Base-by-base conservation (phyloP, 2,329 filamentous ascomycete species). In the Phaeoacremonium minimum region DNA sequence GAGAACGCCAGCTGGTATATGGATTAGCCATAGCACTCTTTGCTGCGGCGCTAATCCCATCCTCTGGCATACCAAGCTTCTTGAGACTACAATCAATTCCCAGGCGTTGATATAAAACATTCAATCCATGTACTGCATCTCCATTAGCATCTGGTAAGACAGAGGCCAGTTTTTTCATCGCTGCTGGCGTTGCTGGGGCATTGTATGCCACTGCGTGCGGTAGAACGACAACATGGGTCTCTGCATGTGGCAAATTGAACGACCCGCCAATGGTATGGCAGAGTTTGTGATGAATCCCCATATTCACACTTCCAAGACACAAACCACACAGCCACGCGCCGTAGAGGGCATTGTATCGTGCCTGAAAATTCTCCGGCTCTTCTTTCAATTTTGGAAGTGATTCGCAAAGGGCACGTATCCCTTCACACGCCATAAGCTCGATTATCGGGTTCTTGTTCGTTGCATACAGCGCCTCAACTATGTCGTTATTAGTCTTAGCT, bases 281-380 rank as follows among this genome's bases (percentile, higher is more conserved):
- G 3, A 85, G 67, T 52, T 84, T 85, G 56, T 84, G 80, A 50
- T 84, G 80, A 12, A 84, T 66, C 3, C 75, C 69, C 75, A 83
- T 83, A 36, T 69, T 69, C 3, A 77, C 73, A 40, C 62, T 71
- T 6, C 77, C 78, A 1, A 83, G 64, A 46, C 75, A 80, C 16
- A 65, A 69, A 19, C 77, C 77, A 46, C 77, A 83, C 2, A 83
- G 69, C 76, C 77, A 83, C 26, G 80, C 78, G 15, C 78, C 80
- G 48, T 82, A 81, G 2, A 76, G 66, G 12, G 77, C 77, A 4
- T 55, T 55, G 4, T 65, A 67, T 3, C 77, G 68, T 4, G 76
- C 75, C 5, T 61, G 53, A 22, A 51, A 42, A 6, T 63, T 67
- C 3, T 58, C 48, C 0, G 70, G 64, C 34, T 74, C 57, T 16